Evolutionary conservation across 1,139 yeast genomes (phyloP).

Genomic region (Eremothecium cymbalariae): DNA sequence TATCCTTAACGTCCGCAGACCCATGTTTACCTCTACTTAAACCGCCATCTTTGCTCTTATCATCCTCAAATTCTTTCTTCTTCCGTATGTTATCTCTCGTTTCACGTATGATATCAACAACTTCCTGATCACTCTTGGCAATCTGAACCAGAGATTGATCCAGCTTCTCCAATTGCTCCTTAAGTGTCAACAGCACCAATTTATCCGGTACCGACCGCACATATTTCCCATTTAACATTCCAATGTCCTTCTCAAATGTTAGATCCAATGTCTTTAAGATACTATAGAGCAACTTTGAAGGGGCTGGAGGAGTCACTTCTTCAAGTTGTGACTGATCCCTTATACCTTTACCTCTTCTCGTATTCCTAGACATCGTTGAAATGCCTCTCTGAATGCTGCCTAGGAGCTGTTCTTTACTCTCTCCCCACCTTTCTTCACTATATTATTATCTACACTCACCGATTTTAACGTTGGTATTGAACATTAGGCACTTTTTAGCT

Average conservation of each 20-base stretch:
- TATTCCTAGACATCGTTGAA: conserved; percentile 18
- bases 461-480: no score
- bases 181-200: conserved; percentile 40
- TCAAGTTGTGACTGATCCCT: conserved; percentile 13
- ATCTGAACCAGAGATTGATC: conserved; percentile 43
- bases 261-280: conserved; percentile 47
- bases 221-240: conserved; percentile 52
- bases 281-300: conserved; percentile 39
- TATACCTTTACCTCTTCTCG: conserved; percentile 21
- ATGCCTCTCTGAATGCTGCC: no score
- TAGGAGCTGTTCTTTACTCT: no score
- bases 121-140: conserved; percentile 38
- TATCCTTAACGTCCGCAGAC: conserved; percentile 7
- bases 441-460: no score
- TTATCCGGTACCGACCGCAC: conserved; percentile 42
- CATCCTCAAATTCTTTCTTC: conserved; percentile 11
- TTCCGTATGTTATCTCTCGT: conserved; percentile 15
- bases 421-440: no score
- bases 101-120: conserved; percentile 17
- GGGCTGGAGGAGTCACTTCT: conserved; percentile 19
- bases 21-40: conserved; percentile 16
- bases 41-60: conserved; percentile 13
- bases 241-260: conserved; percentile 51
- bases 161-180: conserved; percentile 42
- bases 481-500: no score